Evolutionary conservation across 1,284 basidiomycete species (phyloP).

Genomic region (Termitomyces sp.): DNA sequence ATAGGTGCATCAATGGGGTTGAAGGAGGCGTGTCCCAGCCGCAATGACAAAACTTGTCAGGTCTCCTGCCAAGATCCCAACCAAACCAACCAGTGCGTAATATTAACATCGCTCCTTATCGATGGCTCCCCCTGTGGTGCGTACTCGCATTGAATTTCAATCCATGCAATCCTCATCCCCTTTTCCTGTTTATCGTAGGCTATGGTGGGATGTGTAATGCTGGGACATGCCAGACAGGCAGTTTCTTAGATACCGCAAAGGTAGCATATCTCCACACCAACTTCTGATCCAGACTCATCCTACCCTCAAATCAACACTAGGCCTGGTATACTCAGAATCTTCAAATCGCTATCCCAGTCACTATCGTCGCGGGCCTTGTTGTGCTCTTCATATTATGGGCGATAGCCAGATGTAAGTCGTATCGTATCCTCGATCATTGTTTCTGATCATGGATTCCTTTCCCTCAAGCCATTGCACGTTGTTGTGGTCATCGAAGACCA

Average conservation of each 20-base stretch:
- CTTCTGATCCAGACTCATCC: neutral
- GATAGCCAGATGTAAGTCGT: slow-evolving; percentile 30
- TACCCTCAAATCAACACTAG: slow-evolving; percentile 23
- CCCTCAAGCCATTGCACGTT: slow-evolving; percentile 19
- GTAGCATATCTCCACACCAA: slow-evolving; percentile 26
- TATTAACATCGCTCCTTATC: slow-evolving; percentile 70
- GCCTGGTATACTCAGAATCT: slow-evolving; percentile 75
- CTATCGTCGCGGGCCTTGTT: slow-evolving; percentile 64
- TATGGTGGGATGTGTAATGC: slow-evolving; percentile 69
- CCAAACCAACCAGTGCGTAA: slow-evolving; percentile 60
- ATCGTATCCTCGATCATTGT: neutral
- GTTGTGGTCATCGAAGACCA: slow-evolving; percentile 19
- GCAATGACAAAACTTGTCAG: slow-evolving; percentile 64
- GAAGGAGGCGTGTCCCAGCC: slow-evolving; percentile 59
- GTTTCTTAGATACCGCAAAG: slow-evolving; percentile 60
- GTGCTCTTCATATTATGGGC: slow-evolving; percentile 47
- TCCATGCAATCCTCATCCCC: neutral
- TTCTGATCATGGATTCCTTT: neutral
- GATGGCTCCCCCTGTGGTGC: slow-evolving; percentile 85
- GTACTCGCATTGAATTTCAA: slow-evolving; percentile 13
- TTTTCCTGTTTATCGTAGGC: slow-evolving; percentile 33
- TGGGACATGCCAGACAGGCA: slow-evolving; percentile 64
- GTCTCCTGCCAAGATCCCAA: slow-evolving; percentile 79
- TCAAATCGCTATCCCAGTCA: slow-evolving; percentile 78
- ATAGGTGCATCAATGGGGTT: slow-evolving; percentile 70